Evolutionary conservation across 225 moss, liverwort and hornwort genomes (phyloP), one percentile per base, ranked within the genome.

Genomic region (Straminergon stramineum): DNA sequence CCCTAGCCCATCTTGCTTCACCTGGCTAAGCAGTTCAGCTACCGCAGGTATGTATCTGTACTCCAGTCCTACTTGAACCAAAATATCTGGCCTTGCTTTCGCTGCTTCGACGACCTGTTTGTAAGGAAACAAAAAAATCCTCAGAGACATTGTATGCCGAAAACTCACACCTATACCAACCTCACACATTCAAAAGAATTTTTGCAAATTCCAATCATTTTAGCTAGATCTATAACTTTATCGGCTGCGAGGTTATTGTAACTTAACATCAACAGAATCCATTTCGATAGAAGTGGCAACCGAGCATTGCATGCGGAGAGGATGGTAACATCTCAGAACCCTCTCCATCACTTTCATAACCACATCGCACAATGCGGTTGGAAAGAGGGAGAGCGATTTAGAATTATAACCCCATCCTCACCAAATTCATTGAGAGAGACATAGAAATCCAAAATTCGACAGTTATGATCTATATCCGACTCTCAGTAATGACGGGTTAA

Each of bases 41-140:
- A 97, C 92, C 18, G 96, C 90, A 83, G 97, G 97, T 85, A 97
- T 96, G 77, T 95, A 96, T 90, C 97, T 94, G 87, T 97, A 97
- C 90, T 97, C 97, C 86, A 97, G 88, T 65, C 97, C 97, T 34
- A 97, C 97, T 93, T 97, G 97, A 20, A 97, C 92, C 90, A 97
- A 73, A 60, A 97, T 87, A 77, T 96, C 96, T 51, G 96, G 96
- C 77, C 96, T 91, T n/a, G 81, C 85, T 89, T 90, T 91, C 12
- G 97, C 94, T 87, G 96, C 97, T 87, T 91, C 94, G 31, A 97
- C 62, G 61, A 97, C 95, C 97, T 97, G 83, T 43, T 83, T 75
- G 27, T 41, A 35, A 67, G 37, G 30, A 34, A 84, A 34, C 15
- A 10, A 58, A 11, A 69, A 31, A n/a, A 17, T 9, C 5, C 17